These are phyloP conservation scores for Starmerella tilneyi DNA, from an alignment of 805 yeast species.

Conservation along the genomic window DNA sequence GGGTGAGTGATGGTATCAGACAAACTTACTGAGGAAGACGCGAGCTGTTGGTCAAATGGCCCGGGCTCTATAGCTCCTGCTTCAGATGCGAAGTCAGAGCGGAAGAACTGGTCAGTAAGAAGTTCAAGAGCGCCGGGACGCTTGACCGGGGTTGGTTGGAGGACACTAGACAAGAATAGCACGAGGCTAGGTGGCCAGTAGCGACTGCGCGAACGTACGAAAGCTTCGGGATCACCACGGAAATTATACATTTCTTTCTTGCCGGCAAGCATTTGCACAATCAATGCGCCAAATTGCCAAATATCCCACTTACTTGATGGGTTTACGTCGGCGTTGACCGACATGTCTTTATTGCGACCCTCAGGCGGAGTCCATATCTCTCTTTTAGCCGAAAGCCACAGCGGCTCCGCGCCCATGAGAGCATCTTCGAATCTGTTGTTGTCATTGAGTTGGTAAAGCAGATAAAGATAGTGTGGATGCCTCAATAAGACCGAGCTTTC, in stretches of 20 bases:
- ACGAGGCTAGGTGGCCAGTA: conserved; percentile 47
- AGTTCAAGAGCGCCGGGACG: conserved; percentile 78
- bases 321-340: not conserved
- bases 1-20: not conserved
- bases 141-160: conserved; percentile 46
- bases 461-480: conserved; percentile 26
- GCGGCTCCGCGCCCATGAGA: not conserved
- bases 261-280: conserved; percentile 58
- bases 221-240: conserved; percentile 54
- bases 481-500: conserved; percentile 32
- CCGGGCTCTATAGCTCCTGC: not conserved
- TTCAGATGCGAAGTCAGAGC: conserved; percentile 38
- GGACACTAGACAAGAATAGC: conserved; percentile 57
- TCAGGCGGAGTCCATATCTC: conserved; percentile 75
- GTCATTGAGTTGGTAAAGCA: conserved; percentile 29
- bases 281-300: conserved; percentile 81
- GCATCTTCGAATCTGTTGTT: conserved; percentile 27
- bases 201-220: conserved; percentile 35
- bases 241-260: conserved; percentile 39
- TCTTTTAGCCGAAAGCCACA: not conserved
- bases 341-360: conserved; percentile 10
- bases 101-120: conserved; percentile 68
- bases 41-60: not conserved
- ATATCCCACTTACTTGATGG: conserved; percentile 72
- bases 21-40: not conserved